Conservation (phyloP, 192 early-diverging fungal species). For the Podila minutissima region DNA sequence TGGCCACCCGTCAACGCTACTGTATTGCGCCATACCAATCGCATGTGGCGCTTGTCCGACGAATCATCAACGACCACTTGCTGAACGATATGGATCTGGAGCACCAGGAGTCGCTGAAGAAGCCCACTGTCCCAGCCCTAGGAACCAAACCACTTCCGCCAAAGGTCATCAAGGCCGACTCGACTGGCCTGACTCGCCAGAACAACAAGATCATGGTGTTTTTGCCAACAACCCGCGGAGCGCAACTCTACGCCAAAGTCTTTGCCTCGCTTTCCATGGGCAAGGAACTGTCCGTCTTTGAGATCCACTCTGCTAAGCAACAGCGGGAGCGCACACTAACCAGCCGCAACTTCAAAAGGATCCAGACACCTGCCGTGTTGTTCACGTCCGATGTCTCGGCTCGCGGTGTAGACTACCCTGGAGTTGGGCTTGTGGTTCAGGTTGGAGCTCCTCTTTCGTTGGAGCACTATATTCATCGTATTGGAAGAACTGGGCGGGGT, state of each 20-base stretch:
- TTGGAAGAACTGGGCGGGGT: conserved; percentile 96
- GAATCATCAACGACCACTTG: conserved; percentile 73
- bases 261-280: conserved; percentile 61
- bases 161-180: conserved; percentile 30
- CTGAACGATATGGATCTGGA: conserved; percentile 35
- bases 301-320: conserved; percentile 81
- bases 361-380: conserved; percentile 66
- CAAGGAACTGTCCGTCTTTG: conserved; percentile 64
- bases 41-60: conserved; percentile 70
- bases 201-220: conserved; percentile 93
- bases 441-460: conserved; percentile 81
- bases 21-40: conserved; percentile 67
- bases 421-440: conserved; percentile 90
- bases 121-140: conserved; percentile 60
- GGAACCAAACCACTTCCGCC: conserved; percentile 16
- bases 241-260: conserved; percentile 70
- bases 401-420: conserved; percentile 96
- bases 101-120: conserved; percentile 68
- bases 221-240: conserved; percentile 80
- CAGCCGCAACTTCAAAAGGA: conserved; percentile 76
- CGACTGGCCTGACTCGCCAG: neutral
- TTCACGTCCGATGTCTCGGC: conserved; percentile 97
- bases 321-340: conserved; percentile 76
- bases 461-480: conserved; percentile 95
- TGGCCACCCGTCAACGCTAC: conserved; percentile 83